Conservation (phyloP, 2,329 filamentous ascomycete species). For the Canariomyces notabilis region DNA sequence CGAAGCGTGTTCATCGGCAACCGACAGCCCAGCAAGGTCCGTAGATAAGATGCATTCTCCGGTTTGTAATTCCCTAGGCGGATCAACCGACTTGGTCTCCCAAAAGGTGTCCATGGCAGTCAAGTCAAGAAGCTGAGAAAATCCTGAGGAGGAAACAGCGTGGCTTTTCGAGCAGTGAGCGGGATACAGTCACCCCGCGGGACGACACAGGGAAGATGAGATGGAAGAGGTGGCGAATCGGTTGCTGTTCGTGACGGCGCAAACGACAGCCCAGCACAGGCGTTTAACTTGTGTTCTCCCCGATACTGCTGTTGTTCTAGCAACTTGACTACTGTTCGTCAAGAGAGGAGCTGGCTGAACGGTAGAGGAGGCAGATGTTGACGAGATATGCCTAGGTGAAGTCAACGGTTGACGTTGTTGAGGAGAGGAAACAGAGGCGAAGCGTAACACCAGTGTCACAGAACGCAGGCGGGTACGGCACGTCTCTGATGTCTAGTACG, state of each 20-base stretch:
- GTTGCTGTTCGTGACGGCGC: constrained; percentile 4
- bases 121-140: background rate
- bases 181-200: background rate
- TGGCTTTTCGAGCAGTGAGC: background rate
- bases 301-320: constrained; percentile 7
- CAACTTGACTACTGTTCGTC: background rate
- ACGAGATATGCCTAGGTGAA: constrained; percentile 4
- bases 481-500: background rate
- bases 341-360: background rate
- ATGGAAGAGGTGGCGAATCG: background rate
- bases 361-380: background rate
- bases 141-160: background rate
- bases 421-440: constrained; percentile 11
- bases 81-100: background rate
- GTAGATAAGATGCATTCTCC: background rate
- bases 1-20: background rate
- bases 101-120: background rate
- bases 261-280: constrained; percentile 12
- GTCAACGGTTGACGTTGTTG: background rate
- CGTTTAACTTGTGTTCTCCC: constrained; percentile 5
- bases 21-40: background rate
- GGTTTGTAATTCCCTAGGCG: background rate
- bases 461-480: constrained; percentile 2
- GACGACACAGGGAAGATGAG: background rate
- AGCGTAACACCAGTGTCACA: constrained; percentile 11